Evolutionary conservation across 176 grass and related monocot species (phyloP), one percentile per base, ranked within the genome.

Genomic region (Carex kokanica): DNA sequence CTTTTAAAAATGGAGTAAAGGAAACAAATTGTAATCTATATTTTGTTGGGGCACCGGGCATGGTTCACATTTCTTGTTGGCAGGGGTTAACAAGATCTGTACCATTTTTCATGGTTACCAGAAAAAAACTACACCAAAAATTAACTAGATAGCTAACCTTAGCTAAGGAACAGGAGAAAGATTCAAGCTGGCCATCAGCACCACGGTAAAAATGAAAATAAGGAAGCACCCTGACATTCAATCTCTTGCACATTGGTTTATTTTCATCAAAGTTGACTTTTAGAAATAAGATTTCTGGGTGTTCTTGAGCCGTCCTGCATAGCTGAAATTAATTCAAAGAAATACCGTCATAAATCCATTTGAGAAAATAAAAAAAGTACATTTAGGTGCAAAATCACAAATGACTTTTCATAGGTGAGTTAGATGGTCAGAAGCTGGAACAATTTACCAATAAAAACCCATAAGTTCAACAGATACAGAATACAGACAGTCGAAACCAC

Each of bases 191-290:
- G 41, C 96, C 96, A 87, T 95, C 93, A 71, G 96, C 89, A 83
- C 96, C 96, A 61, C 96, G 90, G 23, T 99, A 99, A 83, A 99
- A 99, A 84, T 99, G 96, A 78, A 90, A 99, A 84, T 88, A 95
- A 60, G 96, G 96, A 89, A 99, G 96, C 32, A 95, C 92, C 83
- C 90, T 99, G 17, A 99, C 96, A 85, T 99, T 99, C 77, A 99
- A 74, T 74, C 96, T 88, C 91, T 95, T 99, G 78, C 96, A 99
- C 96, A 99, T 99, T 29, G 93, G 96, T 87, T 99, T 99, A 84
- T 99, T 99, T 93, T 99, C 93, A 63, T 99, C 96, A 78, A 99
- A 99, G 79, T 99, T 99, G 60, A 99, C 89, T 83, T 99, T 99
- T 34, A 99, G 20, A 75, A 99, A 85, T 88, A 93, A 84, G 14